Conservation (phyloP, 2,329 filamentous ascomycete species). For the Pyricularia sp. region DNA sequence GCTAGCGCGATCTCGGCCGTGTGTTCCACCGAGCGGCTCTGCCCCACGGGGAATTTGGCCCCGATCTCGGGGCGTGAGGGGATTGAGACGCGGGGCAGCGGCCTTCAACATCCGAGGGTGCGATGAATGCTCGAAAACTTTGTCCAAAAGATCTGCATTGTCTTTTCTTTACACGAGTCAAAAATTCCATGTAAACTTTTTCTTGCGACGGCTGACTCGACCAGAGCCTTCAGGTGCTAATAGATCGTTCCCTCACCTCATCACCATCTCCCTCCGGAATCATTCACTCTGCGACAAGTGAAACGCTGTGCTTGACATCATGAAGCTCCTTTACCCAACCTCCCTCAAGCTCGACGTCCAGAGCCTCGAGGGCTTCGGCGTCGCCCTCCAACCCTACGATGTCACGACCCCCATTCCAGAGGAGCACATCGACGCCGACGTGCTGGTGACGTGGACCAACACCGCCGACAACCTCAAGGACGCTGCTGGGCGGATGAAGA, state of each 20-base stretch:
- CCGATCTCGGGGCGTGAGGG: not conserved
- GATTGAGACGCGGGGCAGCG: not conserved
- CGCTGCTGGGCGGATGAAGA: conserved; percentile 29
- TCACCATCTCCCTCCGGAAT: not conserved
- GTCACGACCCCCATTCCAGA: conserved; percentile 31
- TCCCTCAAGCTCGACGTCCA: conserved; percentile 14
- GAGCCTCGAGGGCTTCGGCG: conserved; percentile 14
- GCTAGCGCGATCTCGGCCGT: not conserved
- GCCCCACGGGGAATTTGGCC: not conserved
- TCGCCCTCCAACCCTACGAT: conserved; percentile 26
- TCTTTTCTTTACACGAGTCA: not conserved
- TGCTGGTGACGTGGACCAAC: conserved; percentile 37
- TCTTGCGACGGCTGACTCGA: not conserved
- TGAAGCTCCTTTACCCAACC: conserved; percentile 17
- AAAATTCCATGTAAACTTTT: not conserved
- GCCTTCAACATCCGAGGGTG: not conserved
- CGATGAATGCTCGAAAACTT: not conserved
- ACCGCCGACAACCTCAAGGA: conserved; percentile 30
- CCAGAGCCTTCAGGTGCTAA: not conserved
- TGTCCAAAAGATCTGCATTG: not conserved
- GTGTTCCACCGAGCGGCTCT: not conserved
- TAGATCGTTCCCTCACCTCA: not conserved
- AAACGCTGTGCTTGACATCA: conserved; percentile 1
- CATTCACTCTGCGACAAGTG: not conserved
- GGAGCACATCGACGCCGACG: conserved; percentile 32